Percentiles rank a stretch among this genome's conserved stretches.
Conservation (phyloP, 768 basidiomycete genomes). For the Podaxis sp. region DNA sequence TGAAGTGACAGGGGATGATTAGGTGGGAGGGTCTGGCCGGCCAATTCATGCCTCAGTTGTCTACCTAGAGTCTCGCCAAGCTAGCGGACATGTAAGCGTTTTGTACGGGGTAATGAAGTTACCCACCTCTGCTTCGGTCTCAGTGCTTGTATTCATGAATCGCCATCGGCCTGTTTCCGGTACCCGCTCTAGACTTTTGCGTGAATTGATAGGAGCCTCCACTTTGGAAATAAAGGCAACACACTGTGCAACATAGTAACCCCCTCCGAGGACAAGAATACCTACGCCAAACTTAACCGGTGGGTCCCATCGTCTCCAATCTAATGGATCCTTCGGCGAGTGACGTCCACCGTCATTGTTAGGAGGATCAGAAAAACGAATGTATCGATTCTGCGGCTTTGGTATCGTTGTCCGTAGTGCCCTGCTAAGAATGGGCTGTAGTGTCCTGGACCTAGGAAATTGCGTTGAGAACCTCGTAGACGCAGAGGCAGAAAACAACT, state of each 20-base stretch:
- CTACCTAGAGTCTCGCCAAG: slow-evolving; percentile 39
- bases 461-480: neutral
- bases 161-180: slow-evolving; percentile 86
- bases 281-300: slow-evolving; percentile 1
- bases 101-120: neutral
- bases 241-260: slow-evolving; percentile 36
- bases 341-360: neutral
- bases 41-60: slow-evolving; percentile 51
- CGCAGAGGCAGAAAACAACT: neutral
- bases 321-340: neutral
- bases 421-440: neutral
- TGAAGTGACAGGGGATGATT: slow-evolving; percentile 64
- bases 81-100: slow-evolving; percentile 21
- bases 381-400: slow-evolving; percentile 3
- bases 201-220: neutral
- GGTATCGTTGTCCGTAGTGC: neutral
- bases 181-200: slow-evolving; percentile 74
- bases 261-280: slow-evolving; percentile 17
- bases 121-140: slow-evolving; percentile 54
- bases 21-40: slow-evolving; percentile 55
- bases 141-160: slow-evolving; percentile 76
- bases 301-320: slow-evolving; percentile 8
- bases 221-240: slow-evolving; percentile 9
- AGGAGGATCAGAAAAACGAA: slow-evolving; percentile 11
- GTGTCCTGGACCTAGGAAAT: too few species aligned